A percentile compares a stretch with the other conserved stretches of the same genome.
Conservation (phyloP, 2,329 filamentous ascomycete genomes). For the Pseudogymnoascus sp. region DNA sequence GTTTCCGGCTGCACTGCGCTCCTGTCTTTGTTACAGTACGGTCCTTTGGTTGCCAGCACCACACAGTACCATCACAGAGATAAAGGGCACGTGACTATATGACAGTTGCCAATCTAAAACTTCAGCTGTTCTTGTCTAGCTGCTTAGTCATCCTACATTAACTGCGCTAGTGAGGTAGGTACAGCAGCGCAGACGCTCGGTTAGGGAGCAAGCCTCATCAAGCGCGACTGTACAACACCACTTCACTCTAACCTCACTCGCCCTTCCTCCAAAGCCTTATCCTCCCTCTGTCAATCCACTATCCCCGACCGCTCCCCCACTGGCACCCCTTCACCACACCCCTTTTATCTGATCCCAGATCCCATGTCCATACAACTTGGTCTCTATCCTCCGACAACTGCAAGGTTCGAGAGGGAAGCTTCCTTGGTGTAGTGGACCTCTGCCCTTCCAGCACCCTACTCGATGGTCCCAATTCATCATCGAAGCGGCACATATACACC, state of each 20-base stretch:
- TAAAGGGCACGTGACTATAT: background rate
- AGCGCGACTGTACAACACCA: slow-evolving; percentile 9
- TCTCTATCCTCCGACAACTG: slow-evolving; percentile 26
- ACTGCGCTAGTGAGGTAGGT: slow-evolving; percentile 1
- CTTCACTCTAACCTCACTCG: slow-evolving; percentile 7
- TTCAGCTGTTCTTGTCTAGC: background rate
- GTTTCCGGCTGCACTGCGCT: background rate
- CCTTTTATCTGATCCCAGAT: background rate
- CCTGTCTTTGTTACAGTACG: background rate
- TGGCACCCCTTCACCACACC: background rate
- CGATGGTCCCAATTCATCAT: slow-evolving; percentile 12
- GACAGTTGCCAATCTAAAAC: background rate
- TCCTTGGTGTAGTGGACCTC: slow-evolving; percentile 23
- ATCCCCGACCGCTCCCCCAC: background rate
- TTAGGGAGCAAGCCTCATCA: slow-evolving; percentile 9
- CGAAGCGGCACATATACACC: slow-evolving; percentile 31
- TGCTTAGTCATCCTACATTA: slow-evolving; percentile 1
- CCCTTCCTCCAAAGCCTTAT: slow-evolving; percentile 8
- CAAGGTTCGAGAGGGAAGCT: slow-evolving; percentile 28
- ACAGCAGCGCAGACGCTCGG: slow-evolving; percentile 4
- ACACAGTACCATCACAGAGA: background rate
- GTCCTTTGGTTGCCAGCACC: background rate
- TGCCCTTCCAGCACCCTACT: slow-evolving; percentile 10
- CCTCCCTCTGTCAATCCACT: slow-evolving; percentile 1
- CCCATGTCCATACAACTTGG: slow-evolving; percentile 9